Percentiles rank a stretch among this genome's conserved stretches.
Conservation (phyloP, 768 basidiomycete genomes). For the Boletus rex-veris region DNA sequence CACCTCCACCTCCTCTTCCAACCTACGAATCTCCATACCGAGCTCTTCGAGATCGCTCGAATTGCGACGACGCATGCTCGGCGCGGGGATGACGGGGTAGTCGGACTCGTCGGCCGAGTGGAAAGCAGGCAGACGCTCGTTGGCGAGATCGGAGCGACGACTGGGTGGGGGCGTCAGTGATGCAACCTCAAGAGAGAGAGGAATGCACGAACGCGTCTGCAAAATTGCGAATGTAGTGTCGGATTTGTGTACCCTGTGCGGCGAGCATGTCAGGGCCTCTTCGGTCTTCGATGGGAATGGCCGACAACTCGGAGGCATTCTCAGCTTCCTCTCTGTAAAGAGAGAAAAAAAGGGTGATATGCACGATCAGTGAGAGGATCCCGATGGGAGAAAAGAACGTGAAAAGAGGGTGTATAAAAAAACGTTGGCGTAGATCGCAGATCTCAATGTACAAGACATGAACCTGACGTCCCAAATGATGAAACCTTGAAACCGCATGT, state of each 20-base stretch:
- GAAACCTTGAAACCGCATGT: neutral
- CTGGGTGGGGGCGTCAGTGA: conserved; percentile 32
- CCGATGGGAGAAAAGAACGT: neutral
- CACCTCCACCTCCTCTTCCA: conserved; percentile 58
- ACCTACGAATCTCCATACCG: conserved; percentile 63
- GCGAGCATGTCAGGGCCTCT: conserved; percentile 53
- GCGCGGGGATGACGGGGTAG: conserved; percentile 52
- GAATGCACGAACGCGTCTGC: conserved; percentile 63
- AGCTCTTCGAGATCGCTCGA: conserved; percentile 42
- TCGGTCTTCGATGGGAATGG: conserved; percentile 35
- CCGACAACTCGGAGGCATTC: conserved; percentile 63
- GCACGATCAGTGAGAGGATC: neutral
- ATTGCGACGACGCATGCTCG: conserved; percentile 53
- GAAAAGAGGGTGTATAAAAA: no score
- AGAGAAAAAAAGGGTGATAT: neutral
- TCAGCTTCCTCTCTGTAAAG: conserved; percentile 68
- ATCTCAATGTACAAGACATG: no score
- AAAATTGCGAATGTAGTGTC: conserved; percentile 64
- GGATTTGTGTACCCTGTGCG: conserved; percentile 58
- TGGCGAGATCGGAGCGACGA: conserved; percentile 67
- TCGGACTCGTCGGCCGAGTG: conserved; percentile 31
- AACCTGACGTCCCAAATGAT: no score
- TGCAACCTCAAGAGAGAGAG: neutral
- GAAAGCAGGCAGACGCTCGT: conserved; percentile 71
- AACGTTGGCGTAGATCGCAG: no score